These are phyloP conservation scores for Climacium dendroides DNA, from an alignment of 225 moss, liverwort and hornwort species.

Conservation along the genomic window DNA sequence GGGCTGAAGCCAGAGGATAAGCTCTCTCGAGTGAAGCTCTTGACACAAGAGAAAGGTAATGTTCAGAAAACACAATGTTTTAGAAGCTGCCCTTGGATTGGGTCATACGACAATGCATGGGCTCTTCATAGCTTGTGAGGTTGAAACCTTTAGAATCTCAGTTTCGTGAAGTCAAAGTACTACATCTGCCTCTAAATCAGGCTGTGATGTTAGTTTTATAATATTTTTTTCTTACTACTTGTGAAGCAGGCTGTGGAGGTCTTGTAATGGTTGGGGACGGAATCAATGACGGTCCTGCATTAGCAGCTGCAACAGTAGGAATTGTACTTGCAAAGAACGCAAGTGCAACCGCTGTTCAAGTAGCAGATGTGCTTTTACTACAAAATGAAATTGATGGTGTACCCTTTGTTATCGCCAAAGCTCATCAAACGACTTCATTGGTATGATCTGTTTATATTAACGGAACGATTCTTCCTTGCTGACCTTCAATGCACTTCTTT, in stretches of 20 bases:
- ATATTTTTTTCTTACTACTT: not conserved
- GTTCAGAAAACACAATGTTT: not conserved
- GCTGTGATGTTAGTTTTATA: not conserved
- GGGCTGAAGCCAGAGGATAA: constrained; percentile 94
- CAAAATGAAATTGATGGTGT: constrained; percentile 94
- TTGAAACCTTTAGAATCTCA: not conserved
- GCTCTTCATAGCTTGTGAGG: not conserved
- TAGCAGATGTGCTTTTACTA: constrained; percentile 87
- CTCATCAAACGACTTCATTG: constrained; percentile 84
- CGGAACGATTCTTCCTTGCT: not conserved
- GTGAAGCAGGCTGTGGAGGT: constrained; percentile 48
- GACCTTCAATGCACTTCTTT: not conserved
- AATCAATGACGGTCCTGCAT: constrained; percentile 92
- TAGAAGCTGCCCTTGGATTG: not conserved
- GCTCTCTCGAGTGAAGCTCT: constrained; percentile 57
- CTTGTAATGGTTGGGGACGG: constrained; percentile 98
- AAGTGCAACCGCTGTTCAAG: constrained; percentile 96
- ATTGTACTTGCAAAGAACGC: constrained; percentile 94
- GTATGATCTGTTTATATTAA: constrained; percentile 10
- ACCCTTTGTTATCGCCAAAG: constrained; percentile 86
- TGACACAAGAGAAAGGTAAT: constrained; percentile 58
- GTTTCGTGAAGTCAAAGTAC: not conserved
- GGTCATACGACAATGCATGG: not conserved
- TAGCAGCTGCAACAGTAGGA: constrained; percentile 95
- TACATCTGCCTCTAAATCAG: not conserved